phyloP scores from a whole-genome alignment of 108 stramenopile genomes.

The Fistulifera pelliculosa region DNA sequence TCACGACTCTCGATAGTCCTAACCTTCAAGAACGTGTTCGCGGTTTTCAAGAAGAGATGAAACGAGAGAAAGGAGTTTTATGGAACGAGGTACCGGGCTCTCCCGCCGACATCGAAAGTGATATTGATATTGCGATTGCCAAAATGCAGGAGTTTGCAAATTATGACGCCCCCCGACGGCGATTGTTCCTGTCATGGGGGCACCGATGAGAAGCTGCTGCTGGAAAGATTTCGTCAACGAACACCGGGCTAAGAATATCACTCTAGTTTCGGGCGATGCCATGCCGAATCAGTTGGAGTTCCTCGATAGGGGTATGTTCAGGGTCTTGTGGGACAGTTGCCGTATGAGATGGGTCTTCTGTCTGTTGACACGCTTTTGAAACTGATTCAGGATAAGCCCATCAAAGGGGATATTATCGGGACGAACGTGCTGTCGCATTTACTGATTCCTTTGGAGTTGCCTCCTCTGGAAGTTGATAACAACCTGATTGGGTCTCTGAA shows the following conservation, averaged over 20 bases:
- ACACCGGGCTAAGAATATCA: conserved; percentile 3
- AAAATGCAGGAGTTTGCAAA: conserved; percentile 1
- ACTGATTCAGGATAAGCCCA: too few relatives aligned
- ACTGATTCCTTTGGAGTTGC: conserved; percentile 21
- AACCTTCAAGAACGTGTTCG: conserved; percentile 9
- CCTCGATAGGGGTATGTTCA: conserved; percentile 20
- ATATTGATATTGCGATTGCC: not conserved
- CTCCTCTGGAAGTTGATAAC: conserved; percentile 1
- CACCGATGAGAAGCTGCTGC: not conserved
- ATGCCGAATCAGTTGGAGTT: conserved; percentile 13
- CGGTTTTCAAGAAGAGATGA: conserved; percentile 3
- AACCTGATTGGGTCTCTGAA: conserved; percentile 1
- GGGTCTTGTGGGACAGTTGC: conserved; percentile 30
- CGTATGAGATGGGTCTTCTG: conserved; percentile 18
- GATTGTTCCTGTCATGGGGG: conserved; percentile 1
- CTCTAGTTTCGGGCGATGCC: conserved; percentile 9
- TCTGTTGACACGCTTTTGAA: not conserved
- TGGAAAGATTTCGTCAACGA: conserved; percentile 1
- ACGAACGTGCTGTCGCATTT: conserved; percentile 15
- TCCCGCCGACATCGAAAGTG: not conserved
- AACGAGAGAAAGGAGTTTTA: not conserved
- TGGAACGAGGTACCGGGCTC: not conserved
- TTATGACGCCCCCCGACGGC: not conserved
- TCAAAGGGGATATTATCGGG: too few relatives aligned
- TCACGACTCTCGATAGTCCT: conserved; percentile 4